Conservation (phyloP, 1,284 basidiomycete genomes). For the Paramarasmius palmivorus region DNA sequence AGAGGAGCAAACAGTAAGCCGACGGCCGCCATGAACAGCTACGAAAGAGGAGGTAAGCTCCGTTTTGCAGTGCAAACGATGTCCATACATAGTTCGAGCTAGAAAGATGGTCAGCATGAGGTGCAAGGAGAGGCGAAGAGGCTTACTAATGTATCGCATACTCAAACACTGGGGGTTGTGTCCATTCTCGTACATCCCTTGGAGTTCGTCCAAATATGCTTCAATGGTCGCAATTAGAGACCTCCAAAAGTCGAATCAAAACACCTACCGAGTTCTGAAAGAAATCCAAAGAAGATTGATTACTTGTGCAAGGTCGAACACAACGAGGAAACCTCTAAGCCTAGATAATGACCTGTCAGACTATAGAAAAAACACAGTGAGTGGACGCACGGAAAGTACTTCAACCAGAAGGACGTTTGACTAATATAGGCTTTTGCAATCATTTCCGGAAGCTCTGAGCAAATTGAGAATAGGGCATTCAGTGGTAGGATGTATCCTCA, state of each 20-base stretch:
- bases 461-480: conserved; percentile 7
- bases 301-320: conserved; percentile 96
- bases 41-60: too few species aligned
- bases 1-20: conserved; percentile 90
- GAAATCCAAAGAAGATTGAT: conserved; percentile 87
- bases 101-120: conserved; percentile 2
- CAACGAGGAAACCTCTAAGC: conserved; percentile 87
- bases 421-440: conserved; percentile 84
- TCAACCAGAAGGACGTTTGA: conserved; percentile 90
- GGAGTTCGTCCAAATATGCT: conserved; percentile 92
- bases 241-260: too few species aligned
- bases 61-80: too few species aligned
- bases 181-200: conserved; percentile 94
- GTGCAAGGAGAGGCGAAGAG: conserved; percentile 14
- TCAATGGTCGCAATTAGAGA: neutral
- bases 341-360: conserved; percentile 34
- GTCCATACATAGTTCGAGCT: conserved; percentile 73
- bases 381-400: conserved; percentile 80
- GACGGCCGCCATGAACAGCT: conserved; percentile 87
- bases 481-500: conserved; percentile 37
- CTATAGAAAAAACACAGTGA: neutral
- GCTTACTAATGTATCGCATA: conserved; percentile 88
- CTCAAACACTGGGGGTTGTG: conserved; percentile 91
- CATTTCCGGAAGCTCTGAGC: conserved; percentile 60
- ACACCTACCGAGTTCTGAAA: conserved; percentile 59